These are phyloP conservation scores for Batkoa obscura DNA, from an alignment of 371 early-diverging fungal species.

Conservation along the genomic window DNA sequence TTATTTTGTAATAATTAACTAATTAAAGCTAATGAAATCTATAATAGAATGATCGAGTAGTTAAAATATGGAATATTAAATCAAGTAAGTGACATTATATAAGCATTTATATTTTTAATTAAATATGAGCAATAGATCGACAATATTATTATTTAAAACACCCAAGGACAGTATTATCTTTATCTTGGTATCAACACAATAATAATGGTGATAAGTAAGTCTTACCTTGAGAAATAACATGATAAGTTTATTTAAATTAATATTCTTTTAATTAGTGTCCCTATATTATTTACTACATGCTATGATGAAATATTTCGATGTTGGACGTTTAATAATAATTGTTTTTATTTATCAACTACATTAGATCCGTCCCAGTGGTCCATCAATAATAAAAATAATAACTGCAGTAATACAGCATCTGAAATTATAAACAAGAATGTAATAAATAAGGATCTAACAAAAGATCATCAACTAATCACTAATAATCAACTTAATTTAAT, in stretches of 20 bases:
- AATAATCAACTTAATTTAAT: background rate
- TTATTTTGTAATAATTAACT: background rate
- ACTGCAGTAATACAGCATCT: too few relatives aligned
- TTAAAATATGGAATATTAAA: background rate
- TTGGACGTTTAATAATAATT: background rate
- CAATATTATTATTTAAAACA: background rate
- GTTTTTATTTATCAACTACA: background rate
- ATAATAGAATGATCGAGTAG: background rate
- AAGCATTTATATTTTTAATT: background rate
- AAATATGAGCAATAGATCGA: background rate
- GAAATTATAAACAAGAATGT: too few relatives aligned
- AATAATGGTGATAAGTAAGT: background rate
- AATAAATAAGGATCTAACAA: too few relatives aligned
- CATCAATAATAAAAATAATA: background rate
- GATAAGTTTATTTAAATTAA: background rate
- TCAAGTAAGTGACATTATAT: background rate
- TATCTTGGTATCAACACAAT: background rate
- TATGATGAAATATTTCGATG: background rate
- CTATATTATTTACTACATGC: background rate
- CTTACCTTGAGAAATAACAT: background rate
- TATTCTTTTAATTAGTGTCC: background rate
- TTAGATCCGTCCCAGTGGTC: background rate
- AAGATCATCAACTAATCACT: background rate
- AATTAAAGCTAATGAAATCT: background rate
- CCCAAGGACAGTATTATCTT: background rate